Evolutionary conservation across 768 basidiomycete genomes (phyloP).

Genomic region (Podaxis sp.): DNA sequence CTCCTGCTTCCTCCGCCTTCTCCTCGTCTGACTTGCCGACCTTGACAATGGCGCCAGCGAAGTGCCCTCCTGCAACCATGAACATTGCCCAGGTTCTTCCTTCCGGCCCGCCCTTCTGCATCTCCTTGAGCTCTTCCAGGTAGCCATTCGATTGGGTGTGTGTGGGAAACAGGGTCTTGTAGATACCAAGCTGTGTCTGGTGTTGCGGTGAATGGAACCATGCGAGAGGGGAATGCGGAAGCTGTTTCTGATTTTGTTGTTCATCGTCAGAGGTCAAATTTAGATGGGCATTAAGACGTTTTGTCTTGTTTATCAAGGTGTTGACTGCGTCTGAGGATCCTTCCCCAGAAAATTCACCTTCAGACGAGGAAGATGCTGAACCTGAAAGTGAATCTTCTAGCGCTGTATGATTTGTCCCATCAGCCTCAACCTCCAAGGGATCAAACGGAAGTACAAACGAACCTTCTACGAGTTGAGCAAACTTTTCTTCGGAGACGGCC

Average conservation of each 20-base stretch:
- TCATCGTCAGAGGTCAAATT: conserved; percentile 43
- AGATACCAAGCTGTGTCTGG: conserved; percentile 86
- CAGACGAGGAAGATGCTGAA: conserved; percentile 71
- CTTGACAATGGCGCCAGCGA: conserved; percentile 86
- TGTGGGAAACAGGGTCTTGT: conserved; percentile 67
- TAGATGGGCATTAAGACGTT: conserved; percentile 26
- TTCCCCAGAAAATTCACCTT: conserved; percentile 31
- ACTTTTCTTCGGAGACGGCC: conserved; percentile 65
- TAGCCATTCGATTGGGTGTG: conserved; percentile 40
- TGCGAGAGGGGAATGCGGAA: conserved; percentile 61
- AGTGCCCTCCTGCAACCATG: conserved; percentile 97
- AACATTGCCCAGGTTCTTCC: conserved; percentile 90
- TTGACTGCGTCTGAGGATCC: conserved; percentile 65
- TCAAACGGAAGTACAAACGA: conserved; percentile 15
- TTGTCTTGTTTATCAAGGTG: conserved; percentile 60
- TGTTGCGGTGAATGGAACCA: conserved; percentile 87
- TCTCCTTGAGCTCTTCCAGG: conserved; percentile 54
- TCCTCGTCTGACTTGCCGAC: conserved; percentile 55
- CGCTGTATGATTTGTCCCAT: conserved; percentile 30
- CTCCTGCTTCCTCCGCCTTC: conserved; percentile 31
- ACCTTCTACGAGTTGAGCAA: conserved; percentile 82
- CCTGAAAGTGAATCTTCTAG: conserved; percentile 90
- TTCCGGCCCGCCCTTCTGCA: conserved; percentile 50
- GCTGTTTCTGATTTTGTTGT: conserved; percentile 16
- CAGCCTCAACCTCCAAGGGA: not conserved